Conservation (phyloP, 768 basidiomycete genomes). For the Serpula lacrymans region DNA sequence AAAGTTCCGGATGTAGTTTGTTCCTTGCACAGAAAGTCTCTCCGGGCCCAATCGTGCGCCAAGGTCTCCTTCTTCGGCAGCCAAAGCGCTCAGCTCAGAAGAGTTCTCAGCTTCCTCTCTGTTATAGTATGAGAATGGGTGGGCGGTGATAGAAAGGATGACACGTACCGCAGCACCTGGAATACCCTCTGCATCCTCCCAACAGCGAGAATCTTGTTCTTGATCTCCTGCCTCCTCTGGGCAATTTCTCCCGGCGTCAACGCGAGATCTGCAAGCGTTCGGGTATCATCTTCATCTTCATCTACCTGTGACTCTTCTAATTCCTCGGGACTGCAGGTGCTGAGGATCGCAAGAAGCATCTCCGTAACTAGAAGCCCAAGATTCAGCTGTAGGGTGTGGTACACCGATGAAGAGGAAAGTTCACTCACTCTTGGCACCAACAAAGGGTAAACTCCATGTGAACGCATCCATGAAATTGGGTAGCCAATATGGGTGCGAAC, state of each 20-base stretch:
- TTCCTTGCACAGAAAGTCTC: conserved; percentile 60
- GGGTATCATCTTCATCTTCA: conserved; percentile 32
- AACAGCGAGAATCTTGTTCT: conserved; percentile 91
- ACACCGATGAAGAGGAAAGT: background rate
- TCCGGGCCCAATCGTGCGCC: conserved; percentile 41
- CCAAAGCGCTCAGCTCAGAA: conserved; percentile 52
- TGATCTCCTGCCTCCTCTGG: conserved; percentile 74
- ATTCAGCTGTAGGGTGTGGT: background rate
- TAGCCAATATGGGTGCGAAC: conserved; percentile 88
- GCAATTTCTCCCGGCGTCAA: conserved; percentile 39
- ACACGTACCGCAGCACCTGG: conserved; percentile 75
- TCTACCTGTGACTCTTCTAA: conserved; percentile 57
- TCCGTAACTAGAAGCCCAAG: conserved; percentile 69
- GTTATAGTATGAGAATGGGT: conserved; percentile 4
- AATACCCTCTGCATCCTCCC: conserved; percentile 90
- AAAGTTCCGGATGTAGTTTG: conserved; percentile 64
- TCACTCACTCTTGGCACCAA: conserved; percentile 90
- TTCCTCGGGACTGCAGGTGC: conserved; percentile 93
- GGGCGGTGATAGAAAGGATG: background rate
- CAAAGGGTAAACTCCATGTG: conserved; percentile 97
- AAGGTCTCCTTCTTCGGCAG: conserved; percentile 28
- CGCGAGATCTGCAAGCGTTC: conserved; percentile 22
- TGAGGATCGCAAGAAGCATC: conserved; percentile 93
- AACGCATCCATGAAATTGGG: conserved; percentile 99
- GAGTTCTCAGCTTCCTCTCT: conserved; percentile 81